A percentile compares a stretch with the other conserved stretches of the same genome.
Conservation (phyloP, 1,284 basidiomycete genomes). For the Erythrobasidium hasegawianum region DNA sequence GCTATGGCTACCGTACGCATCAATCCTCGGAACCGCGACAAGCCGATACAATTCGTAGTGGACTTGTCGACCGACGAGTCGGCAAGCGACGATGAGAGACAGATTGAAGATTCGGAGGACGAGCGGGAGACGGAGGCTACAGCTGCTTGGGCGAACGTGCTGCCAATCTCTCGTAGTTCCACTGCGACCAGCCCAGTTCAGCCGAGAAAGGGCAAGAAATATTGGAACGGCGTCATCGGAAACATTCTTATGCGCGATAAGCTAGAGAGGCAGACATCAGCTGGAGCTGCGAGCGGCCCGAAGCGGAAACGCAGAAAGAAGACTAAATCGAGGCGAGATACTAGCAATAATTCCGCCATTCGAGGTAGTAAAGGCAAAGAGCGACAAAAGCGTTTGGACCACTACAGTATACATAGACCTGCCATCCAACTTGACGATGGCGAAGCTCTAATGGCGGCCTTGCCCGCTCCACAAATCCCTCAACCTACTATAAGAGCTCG, state of each 20-base stretch:
- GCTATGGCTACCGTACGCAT: slow-evolving; percentile 1
- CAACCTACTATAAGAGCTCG: not conserved
- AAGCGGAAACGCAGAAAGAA: slow-evolving; percentile 3
- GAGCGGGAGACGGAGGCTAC: slow-evolving; percentile 32
- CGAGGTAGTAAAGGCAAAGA: not conserved
- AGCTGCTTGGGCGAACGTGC: slow-evolving; percentile 10
- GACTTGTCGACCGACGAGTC: slow-evolving; percentile 42
- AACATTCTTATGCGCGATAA: slow-evolving; percentile 38
- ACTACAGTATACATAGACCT: not conserved
- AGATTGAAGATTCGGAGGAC: slow-evolving; percentile 6
- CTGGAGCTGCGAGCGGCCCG: not conserved
- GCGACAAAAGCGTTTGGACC: not conserved
- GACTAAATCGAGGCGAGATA: not conserved
- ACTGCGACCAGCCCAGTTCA: slow-evolving; percentile 27
- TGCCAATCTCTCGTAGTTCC: slow-evolving; percentile 20
- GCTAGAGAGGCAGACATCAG: not conserved
- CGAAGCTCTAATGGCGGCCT: slow-evolving; percentile 3
- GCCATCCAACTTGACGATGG: slow-evolving; percentile 24
- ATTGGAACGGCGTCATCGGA: slow-evolving; percentile 40
- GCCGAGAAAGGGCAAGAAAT: slow-evolving; percentile 30
- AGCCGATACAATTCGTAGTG: slow-evolving; percentile 35
- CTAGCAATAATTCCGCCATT: not conserved
- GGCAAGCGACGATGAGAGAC: slow-evolving; percentile 19
- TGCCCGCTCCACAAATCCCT: not conserved
- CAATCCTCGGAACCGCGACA: slow-evolving; percentile 13